Conservation (phyloP, 2,329 filamentous ascomycete genomes). For the Endocalyx cinctus region DNA sequence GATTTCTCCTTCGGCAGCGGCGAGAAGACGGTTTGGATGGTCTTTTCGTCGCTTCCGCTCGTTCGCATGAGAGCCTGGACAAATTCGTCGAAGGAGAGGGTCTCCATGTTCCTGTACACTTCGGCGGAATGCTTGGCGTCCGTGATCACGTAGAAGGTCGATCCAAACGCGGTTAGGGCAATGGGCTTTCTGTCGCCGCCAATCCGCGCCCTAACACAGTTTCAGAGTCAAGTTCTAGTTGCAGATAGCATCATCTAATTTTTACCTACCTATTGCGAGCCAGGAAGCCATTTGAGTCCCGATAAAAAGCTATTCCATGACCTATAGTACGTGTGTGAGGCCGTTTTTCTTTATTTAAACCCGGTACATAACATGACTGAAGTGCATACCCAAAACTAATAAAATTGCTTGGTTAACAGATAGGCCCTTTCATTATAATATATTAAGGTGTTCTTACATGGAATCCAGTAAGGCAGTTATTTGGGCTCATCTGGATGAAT, state of each 20-base stretch:
- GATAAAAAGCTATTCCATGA: conserved; percentile 17
- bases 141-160: conserved; percentile 20
- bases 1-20: conserved; percentile 14
- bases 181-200: conserved; percentile 16
- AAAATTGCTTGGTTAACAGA: neutral
- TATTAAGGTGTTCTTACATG: conserved; percentile 10
- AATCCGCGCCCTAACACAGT: conserved; percentile 1
- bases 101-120: conserved; percentile 18
- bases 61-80: conserved; percentile 15
- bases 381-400: conserved; percentile 3
- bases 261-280: conserved; percentile 14
- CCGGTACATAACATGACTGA: neutral
- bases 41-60: conserved; percentile 12
- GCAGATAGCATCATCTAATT: neutral
- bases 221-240: too few relatives aligned
- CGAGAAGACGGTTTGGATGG: conserved; percentile 13
- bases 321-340: conserved; percentile 11
- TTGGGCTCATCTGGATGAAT: conserved; percentile 7
- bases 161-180: conserved; percentile 16
- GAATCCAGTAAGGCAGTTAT: conserved; percentile 10
- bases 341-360: neutral
- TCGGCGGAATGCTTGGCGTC: conserved; percentile 14
- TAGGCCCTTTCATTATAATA: neutral
- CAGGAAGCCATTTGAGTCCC: conserved; percentile 14
- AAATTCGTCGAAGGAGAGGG: conserved; percentile 20